Evolutionary conservation across 2,329 filamentous ascomycete species (phyloP), one percentile per base, ranked within the genome.

Genomic region (Ceratocystis harringtonii): DNA sequence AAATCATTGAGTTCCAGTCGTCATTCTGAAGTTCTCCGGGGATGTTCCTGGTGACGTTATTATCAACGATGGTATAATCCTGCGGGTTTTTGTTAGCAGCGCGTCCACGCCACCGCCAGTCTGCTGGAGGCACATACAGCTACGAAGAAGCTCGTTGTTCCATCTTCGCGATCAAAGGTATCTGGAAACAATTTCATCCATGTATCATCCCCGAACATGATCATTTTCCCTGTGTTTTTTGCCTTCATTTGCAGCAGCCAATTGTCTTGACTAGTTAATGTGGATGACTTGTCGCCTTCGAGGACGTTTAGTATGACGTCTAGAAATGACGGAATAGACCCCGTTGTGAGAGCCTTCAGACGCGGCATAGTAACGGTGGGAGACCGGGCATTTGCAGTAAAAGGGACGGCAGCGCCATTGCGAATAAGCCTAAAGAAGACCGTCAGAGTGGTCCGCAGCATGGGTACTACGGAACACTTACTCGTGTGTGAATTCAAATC

Each of bases 301-400:
- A 95, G 90, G 73, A 99, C 90, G 73, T 97, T 99, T 67, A 99
- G 81, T 68, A 99, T 95, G 17, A 96, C 88, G 74, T 99, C 94
- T 68, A 97, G 84, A 74, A 99, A 99, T 1, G 92, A 97, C 2
- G 94, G 94, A n/a, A 96, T 94, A 1, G 92, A 96, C 68, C 94
- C 94, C 1, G 94, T 97, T 0, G 94, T 99, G 69, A 99, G 91
- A 61, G 94, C 91, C 77, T 99, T 99, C 71, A 99, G 86, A 68
- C 92, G 86, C 52, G 94, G 94, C 94, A 99, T 97, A 19, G 94
- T 99, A 68, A 99, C 92, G 6, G 94, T 99, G 1, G 94, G 94
- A 63, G 95, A 91, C n/a, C 90, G 88, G 19, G 94, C 94, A 80
- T 96, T 88, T 43, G 92, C 92, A 41, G 94, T 99, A 74, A 95